Conservation (phyloP, 768 basidiomycete species). For the Xerocomellus amylosporus region DNA sequence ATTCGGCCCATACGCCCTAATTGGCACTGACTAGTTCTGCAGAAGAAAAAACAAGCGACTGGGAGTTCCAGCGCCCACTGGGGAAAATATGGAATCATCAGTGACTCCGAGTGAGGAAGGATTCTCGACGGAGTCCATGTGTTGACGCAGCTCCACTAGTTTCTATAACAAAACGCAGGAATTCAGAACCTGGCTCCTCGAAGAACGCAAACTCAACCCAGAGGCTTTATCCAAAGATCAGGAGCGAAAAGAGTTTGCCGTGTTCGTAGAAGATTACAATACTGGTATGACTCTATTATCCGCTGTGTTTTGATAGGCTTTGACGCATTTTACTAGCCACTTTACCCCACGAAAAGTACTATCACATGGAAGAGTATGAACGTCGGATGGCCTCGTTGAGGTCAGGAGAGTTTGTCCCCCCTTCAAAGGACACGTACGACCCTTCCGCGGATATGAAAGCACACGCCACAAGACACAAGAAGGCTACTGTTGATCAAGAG, state of each 20-base stretch:
- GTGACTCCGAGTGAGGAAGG: constrained; percentile 70
- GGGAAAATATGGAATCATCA: constrained; percentile 89
- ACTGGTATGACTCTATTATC: constrained; percentile 48
- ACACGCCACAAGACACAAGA: constrained; percentile 68
- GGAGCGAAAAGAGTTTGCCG: constrained; percentile 78
- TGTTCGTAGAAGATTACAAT: constrained; percentile 82
- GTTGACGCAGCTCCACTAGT: constrained; percentile 39
- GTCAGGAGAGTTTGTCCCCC: constrained; percentile 78
- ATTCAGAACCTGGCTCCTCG: constrained; percentile 90
- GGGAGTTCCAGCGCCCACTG: constrained; percentile 58
- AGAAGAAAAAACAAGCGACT: constrained; percentile 55
- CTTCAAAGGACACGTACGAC: constrained; percentile 72
- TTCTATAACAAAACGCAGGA: constrained; percentile 81
- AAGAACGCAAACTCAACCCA: constrained; percentile 88
- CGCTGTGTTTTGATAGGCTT: not conserved
- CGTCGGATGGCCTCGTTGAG: constrained; percentile 80
- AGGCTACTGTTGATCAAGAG: constrained; percentile 61
- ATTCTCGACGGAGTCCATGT: constrained; percentile 1
- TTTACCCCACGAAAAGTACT: constrained; percentile 92
- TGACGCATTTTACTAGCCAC: constrained; percentile 54
- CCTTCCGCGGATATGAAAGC: constrained; percentile 82
- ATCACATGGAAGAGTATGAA: constrained; percentile 85
- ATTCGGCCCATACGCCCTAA: not conserved
- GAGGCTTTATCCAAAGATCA: constrained; percentile 86
- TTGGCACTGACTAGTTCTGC: constrained; percentile 27